These are phyloP conservation scores for Chimonanthus salicifolius DNA, from an alignment of 164 flowering plant species.

Conservation along the genomic window DNA sequence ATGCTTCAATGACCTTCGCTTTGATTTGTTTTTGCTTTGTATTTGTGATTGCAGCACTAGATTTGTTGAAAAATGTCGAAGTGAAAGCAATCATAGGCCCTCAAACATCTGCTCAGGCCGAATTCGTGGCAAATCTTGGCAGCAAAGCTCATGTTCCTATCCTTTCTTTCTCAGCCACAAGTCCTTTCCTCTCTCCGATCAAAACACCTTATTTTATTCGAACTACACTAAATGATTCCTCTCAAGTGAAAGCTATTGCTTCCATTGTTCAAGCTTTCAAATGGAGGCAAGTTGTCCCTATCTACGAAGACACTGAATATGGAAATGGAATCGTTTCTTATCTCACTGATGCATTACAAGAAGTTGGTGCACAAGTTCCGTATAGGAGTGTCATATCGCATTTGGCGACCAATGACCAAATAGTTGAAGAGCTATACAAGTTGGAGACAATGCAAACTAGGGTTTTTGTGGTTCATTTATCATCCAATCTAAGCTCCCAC, in stretches of 20 bases:
- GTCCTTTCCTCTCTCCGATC: slow-evolving; percentile 8
- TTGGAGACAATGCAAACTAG: slow-evolving; percentile 18
- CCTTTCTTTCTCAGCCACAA: slow-evolving; percentile 18
- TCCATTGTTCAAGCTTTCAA: slow-evolving; percentile 10
- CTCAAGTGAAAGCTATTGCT: slow-evolving; percentile 22
- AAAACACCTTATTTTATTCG: slow-evolving; percentile 17
- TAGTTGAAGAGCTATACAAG: slow-evolving; percentile 13
- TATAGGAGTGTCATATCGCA: slow-evolving; percentile 9
- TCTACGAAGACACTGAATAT: slow-evolving; percentile 20
- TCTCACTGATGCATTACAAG: slow-evolving; percentile 16
- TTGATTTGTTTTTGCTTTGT: too few relatives aligned
- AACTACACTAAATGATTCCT: slow-evolving; percentile 11
- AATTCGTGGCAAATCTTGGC: slow-evolving; percentile 18
- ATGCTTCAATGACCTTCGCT: background rate
- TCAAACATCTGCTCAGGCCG: slow-evolving; percentile 15
- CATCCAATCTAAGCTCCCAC: slow-evolving; percentile 5
- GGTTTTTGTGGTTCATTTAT: slow-evolving; percentile 23
- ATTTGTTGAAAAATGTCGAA: slow-evolving; percentile 13
- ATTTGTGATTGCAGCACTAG: slow-evolving; percentile 10
- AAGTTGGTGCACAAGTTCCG: background rate
- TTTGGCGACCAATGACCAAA: slow-evolving; percentile 5
- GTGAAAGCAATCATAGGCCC: slow-evolving; percentile 29
- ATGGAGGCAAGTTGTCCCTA: slow-evolving; percentile 16
- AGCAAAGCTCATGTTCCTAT: slow-evolving; percentile 19
- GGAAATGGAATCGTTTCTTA: slow-evolving; percentile 18